These are phyloP conservation scores for Clitopilus hobsonii DNA, from an alignment of 768 basidiomycete species.

Conservation along the genomic window DNA sequence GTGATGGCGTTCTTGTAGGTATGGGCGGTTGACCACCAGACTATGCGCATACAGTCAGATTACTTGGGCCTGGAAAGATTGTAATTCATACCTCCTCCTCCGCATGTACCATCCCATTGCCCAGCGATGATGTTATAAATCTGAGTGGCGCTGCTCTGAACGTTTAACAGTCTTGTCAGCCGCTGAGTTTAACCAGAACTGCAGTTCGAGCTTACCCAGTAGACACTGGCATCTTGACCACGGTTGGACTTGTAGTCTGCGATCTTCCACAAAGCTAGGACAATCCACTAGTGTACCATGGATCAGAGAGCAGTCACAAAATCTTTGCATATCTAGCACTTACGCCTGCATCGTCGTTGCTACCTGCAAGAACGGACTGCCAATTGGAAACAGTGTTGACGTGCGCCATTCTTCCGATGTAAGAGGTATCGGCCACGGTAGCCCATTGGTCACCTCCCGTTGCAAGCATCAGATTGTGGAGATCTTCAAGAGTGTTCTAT, in stretches of 20 bases:
- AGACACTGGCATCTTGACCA: conserved; percentile 26
- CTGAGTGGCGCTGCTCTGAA: conserved; percentile 38
- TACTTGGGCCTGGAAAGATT: not conserved
- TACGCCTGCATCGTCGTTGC: conserved; percentile 52
- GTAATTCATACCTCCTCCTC: conserved; percentile 33
- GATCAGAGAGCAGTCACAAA: not conserved
- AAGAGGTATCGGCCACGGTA: conserved; percentile 37
- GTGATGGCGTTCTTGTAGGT: conserved; percentile 60
- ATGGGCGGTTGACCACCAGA: conserved; percentile 54
- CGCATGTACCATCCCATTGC: conserved; percentile 46
- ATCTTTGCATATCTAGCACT: conserved; percentile 4
- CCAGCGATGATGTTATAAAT: conserved; percentile 49
- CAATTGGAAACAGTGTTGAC: conserved; percentile 36
- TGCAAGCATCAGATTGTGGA: conserved; percentile 56
- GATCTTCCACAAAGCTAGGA: conserved; percentile 55
- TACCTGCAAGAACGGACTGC: conserved; percentile 37
- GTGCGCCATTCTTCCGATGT: conserved; percentile 36
- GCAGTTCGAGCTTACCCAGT: conserved; percentile 18
- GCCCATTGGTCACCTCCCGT: conserved; percentile 36
- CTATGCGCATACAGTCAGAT: conserved; percentile 19
- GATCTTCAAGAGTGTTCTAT: conserved; percentile 52
- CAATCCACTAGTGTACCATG: conserved; percentile 38
- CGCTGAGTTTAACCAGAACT: not conserved
- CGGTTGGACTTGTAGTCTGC: conserved; percentile 43
- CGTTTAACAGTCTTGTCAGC: not conserved